Base-by-base conservation (phyloP, 192 early-diverging fungal genomes). In the Podila epigama region DNA sequence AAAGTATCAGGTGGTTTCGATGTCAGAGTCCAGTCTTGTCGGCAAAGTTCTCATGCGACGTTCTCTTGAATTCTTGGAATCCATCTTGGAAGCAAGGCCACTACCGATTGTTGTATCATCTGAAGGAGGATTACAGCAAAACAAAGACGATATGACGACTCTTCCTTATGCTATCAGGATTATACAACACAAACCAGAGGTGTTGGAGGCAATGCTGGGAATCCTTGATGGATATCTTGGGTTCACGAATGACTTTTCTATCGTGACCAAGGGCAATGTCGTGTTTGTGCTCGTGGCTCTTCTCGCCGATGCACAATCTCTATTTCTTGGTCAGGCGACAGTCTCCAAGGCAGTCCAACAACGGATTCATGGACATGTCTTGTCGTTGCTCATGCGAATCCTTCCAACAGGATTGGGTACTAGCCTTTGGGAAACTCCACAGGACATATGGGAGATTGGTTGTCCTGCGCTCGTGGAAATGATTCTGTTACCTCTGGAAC, bases 61-160 rank as follows among this genome's bases (percentile, higher is more conserved):
- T 11, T 68, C 73, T 6, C 63, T 77, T 20, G 73, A 77, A 33
- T 77, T 77, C 33, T 34, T 77, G 48, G 60, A 63, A 44, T 50
- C 35, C 5, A 77, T 77, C 7, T 52, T 68, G 28, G 70, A 64
- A 20, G 50, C 48, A 27, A 52, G n/a, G n/a, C n/a, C 54, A 4
- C 20, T 66, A 29, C 58, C 39, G 6, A 2, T n/a, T 20, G 3
- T 2, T 13, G n/a, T 9, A 8, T 22, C 56, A 36, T 58, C 56
- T 16, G 41, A n/a, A 1, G 29, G 5, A 12, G 16, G 6, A 32
- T 7, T 29, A 51, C 18, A 25, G 44, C 5, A 18, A 32, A 15
- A 33, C 44, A 15, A 2, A 8, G 29, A 31, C 8, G 41, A 34
- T 18, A 51, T 18, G 44, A 51, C 31, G 9, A 25, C 25, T 18